Evolutionary conservation across 768 basidiomycete species (phyloP), one percentile per base, ranked within the genome.

Genomic region (Boletus subparvulus): DNA sequence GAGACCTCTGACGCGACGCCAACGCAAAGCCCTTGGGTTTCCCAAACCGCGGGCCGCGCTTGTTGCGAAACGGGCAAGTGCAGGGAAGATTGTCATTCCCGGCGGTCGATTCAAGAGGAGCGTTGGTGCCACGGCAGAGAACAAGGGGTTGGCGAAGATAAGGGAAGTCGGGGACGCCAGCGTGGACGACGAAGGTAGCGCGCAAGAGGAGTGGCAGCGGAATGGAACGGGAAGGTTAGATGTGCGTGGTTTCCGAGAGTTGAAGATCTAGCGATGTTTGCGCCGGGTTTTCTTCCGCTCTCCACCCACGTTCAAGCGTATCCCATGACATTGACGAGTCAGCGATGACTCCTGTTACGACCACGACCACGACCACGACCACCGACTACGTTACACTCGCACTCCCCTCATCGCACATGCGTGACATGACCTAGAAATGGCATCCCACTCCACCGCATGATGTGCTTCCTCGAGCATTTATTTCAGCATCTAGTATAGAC

Each of bases 161-260:
- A 60, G 50, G 30, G 71, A 63, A 30, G 62, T 47, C 0, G 54
- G 47, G 28, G 71, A 65, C 11, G 62, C 65, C 37, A 67, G 58
- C 37, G 67, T 68, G 17, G 77, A 71, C 32, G 73, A 75, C 17
- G 76, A 73, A 46, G 65, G 65, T 3, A 63, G 62, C 24, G 66
- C 62, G 36, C 70, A 72, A 14, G 76, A 69, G 6, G 82, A 80
- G 66, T 90, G 88, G 88, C 75, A 72, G 65, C 78, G 73, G 69
- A 90, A 87, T 71, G 88, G 88, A 59, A 80, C 82, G 33, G 88
- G 88, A 49, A 75, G 88, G 64, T 69, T 90, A 56, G 88, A 90
- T 69, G 87, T 90, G 51, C 77, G 88, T 51, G 88, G 88, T 51
- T 90, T 90, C 70, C 75, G 87, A 62, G 89, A 90, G 74, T 69